A percentile compares a stretch with the other conserved stretches of the same genome.
Conservation (phyloP, 257 asterid genomes). For the Petunia axillaris region DNA sequence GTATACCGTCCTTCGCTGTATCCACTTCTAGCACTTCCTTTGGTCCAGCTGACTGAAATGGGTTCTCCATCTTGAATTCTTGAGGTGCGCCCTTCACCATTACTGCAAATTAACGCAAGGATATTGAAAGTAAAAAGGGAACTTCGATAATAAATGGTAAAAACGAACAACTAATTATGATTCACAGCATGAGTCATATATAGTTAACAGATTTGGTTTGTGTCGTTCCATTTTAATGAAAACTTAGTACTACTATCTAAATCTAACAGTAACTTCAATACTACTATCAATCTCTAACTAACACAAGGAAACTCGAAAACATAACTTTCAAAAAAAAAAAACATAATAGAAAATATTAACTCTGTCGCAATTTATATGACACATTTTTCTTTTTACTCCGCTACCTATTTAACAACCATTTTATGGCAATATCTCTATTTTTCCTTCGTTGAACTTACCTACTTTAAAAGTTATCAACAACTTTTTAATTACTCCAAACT, state of each 20-base stretch:
- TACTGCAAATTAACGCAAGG: constrained; percentile 1
- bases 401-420: too few species aligned
- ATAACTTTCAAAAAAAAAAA: too few species aligned
- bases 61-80: constrained; percentile 41
- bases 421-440: too few species aligned
- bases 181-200: background rate
- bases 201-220: too few species aligned
- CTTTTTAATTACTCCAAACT: too few species aligned
- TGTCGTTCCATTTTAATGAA: background rate
- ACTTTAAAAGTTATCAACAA: too few species aligned
- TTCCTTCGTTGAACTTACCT: too few species aligned
- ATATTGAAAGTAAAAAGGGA: background rate
- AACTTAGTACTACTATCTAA: background rate
- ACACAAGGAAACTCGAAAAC: too few species aligned
- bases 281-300: background rate
- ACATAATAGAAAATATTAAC: too few species aligned
- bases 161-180: background rate
- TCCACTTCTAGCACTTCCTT: constrained; percentile 35
- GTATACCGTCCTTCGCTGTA: constrained; percentile 26
- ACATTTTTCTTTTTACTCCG: too few species aligned
- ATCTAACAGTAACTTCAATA: background rate
- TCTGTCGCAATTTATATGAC: too few species aligned
- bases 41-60: constrained; percentile 40
- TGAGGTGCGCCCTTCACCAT: constrained; percentile 23
- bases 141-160: background rate